phyloP scores from a whole-genome alignment of 495 filamentous ascomycete species.

The Penicillium lividum region DNA sequence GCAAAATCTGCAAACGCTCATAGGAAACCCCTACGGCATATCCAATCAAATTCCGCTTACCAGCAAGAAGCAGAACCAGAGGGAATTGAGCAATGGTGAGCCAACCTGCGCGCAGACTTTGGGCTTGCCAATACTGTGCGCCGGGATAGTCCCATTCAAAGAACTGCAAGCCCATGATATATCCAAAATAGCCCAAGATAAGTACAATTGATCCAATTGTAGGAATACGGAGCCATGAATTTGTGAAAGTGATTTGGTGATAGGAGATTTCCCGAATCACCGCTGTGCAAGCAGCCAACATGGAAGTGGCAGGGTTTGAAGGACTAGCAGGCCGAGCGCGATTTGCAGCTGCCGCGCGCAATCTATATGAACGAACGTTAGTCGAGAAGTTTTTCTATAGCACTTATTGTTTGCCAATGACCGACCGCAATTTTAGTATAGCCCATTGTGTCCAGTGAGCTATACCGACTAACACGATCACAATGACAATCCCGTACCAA shows the following conservation, averaged over 20 bases:
- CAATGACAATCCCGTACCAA: slow-evolving; percentile 16
- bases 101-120: slow-evolving; percentile 10
- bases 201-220: slow-evolving; percentile 11
- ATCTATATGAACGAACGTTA: neutral
- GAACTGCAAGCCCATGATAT: slow-evolving; percentile 15
- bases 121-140: slow-evolving; percentile 12
- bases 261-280: slow-evolving; percentile 12
- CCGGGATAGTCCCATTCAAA: slow-evolving; percentile 9
- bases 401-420: neutral
- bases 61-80: slow-evolving; percentile 13
- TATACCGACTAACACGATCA: slow-evolving; percentile 10
- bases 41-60: slow-evolving; percentile 13
- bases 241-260: slow-evolving; percentile 10
- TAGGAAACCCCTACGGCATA: slow-evolving; percentile 9
- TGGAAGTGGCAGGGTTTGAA: slow-evolving; percentile 6
- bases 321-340: slow-evolving; percentile 3
- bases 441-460: slow-evolving; percentile 9
- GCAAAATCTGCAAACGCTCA: slow-evolving; percentile 12
- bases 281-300: slow-evolving; percentile 12
- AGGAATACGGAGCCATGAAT: slow-evolving; percentile 15
- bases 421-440: slow-evolving; percentile 9
- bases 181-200: slow-evolving; percentile 11
- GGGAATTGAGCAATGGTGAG: slow-evolving; percentile 16
- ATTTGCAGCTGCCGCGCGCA: slow-evolving; percentile 8
- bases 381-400: neutral